Base-by-base conservation (phyloP, 1,284 basidiomycete species). In the Cystobasidium slooffiae region DNA sequence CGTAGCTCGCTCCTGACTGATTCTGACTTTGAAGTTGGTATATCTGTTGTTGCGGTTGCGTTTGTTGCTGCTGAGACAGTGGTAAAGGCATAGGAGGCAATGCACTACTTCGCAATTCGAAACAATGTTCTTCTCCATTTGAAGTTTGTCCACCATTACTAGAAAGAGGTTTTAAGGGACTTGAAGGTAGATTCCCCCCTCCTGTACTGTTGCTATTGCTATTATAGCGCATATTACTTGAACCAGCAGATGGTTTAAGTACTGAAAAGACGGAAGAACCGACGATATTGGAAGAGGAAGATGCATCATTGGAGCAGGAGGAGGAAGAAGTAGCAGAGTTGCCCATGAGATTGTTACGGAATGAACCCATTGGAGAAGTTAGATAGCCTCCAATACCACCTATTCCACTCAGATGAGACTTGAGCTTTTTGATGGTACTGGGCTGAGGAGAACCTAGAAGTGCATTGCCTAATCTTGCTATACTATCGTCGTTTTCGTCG, bases 381-480 rank as follows among this genome's bases (percentile, higher is more conserved):
- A 73, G 55, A 46, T 73, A 73, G 16, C 70, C 70, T 18, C 70
- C 70, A 18, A 55, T 53, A 41, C 62, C 63, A 31, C 70, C 70
- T n/a, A 73, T 59, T n/a, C 70, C 70, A 62, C 52, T 66, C 6
- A 73, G 63, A 22, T 73, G 70, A n/a, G 70, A 65, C 20, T 73
- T 73, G 20, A 73, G 63, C 39, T 73, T 73, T 52, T 61, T 73
- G 70, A 73, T 61, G 8, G 70, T 73, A 49, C 56, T 66, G 9
- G 70, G 70, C 41, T 73, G 70, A 3, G 70, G 70, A 18, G 70
- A 73, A 22, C 70, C 58, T 16, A 73, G 49, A 3, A 69, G 31
- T 22, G 52, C 52, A 39, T 46, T 61, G 10, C 31, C 49, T 31
- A 39, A 49, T 16, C 43, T n/a, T 24, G 47, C 44, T 24, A 39